Conservation (phyloP, 2,329 filamentous ascomycete species). For the Coniella lustricola region DNA sequence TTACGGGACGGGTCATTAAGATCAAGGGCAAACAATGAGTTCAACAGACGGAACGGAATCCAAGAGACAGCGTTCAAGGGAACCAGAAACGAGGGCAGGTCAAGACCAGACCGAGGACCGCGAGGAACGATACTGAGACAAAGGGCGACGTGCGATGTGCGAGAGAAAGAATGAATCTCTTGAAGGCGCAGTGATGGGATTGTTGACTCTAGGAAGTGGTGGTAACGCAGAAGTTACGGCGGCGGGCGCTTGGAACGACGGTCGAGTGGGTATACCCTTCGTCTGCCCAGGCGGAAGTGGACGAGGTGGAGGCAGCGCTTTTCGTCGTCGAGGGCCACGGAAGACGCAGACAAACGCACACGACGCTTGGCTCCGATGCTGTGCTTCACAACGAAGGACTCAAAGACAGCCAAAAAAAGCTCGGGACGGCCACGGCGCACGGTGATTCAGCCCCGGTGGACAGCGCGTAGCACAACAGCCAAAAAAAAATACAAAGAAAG, state of each 20-base stretch:
- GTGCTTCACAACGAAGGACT: constrained; percentile 9
- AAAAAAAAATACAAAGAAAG: constrained; percentile 3
- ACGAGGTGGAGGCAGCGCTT: no score
- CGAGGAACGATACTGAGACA: background rate
- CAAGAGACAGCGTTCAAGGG: no score
- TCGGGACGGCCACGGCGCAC: background rate
- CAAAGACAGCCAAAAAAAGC: background rate
- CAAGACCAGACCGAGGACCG: background rate
- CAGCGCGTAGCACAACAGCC: constrained; percentile 8
- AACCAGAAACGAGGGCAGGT: background rate
- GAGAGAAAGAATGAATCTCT: background rate
- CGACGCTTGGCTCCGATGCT: background rate
- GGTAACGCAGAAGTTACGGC: constrained; percentile 6
- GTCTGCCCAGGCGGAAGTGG: no score
- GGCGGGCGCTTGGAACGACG: constrained; percentile 1
- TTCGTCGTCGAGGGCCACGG: background rate
- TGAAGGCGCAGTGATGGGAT: constrained; percentile 4
- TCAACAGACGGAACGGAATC: no score
- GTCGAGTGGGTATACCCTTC: background rate
- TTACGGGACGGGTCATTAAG: no score
- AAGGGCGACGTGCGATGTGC: background rate
- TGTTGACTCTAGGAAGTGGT: background rate
- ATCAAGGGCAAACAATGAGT: background rate
- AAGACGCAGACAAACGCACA: constrained; percentile 3
- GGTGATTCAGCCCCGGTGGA: background rate